Evolutionary conservation across 2,329 filamentous ascomycete genomes (phyloP), one percentile per base, ranked within the genome.

Genomic region (Clarireedia paspali): DNA sequence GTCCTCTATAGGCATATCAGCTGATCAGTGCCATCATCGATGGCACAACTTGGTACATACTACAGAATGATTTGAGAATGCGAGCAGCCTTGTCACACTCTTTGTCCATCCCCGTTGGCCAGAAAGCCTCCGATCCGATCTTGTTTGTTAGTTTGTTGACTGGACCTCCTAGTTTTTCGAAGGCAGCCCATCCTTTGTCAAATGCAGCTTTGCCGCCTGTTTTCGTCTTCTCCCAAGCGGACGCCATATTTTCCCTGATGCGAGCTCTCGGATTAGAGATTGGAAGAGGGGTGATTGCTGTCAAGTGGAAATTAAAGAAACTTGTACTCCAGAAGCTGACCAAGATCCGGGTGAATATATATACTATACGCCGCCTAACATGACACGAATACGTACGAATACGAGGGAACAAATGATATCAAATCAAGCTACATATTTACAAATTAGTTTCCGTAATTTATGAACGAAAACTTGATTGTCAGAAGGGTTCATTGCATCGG

Each of bases 21-120:
- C 40, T 53, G 53, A 51, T 56, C 38, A 12, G 30, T 34, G 7
- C 30, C 12, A 9, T 14, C 10, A 47, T 44, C n/a, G 9, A 17
- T 6, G 70, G 39, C 10, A 47, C 2, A 48, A 73, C 73, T n/a
- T 47, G 55, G 46, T 49, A 76, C 83, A 66, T 78, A 89, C 86
- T 89, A 76, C 90, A 95, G 73, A 96, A 96, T 34, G 88, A 92
- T 69, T 90, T 87, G 51, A 96, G 73, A 59, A 96, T 96, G 56
- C 90, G 80, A 57, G 91, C 90, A 47, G 91, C 89, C 74, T 96
- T 96, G 73, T 96, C 89, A 71, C 87, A 88, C 76, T 96, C 91
- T 63, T 87, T 86, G 69, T 96, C 91, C 51, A 96, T 76, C 1
- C 85, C 87, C 34, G 88, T 87, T 3, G 90, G 90, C 88, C 88